Percentiles rank a stretch among this genome's conserved stretches.
These are phyloP conservation scores for Solanum peruvianum DNA, from an alignment of 257 asterid species.

Conservation along the genomic window DNA sequence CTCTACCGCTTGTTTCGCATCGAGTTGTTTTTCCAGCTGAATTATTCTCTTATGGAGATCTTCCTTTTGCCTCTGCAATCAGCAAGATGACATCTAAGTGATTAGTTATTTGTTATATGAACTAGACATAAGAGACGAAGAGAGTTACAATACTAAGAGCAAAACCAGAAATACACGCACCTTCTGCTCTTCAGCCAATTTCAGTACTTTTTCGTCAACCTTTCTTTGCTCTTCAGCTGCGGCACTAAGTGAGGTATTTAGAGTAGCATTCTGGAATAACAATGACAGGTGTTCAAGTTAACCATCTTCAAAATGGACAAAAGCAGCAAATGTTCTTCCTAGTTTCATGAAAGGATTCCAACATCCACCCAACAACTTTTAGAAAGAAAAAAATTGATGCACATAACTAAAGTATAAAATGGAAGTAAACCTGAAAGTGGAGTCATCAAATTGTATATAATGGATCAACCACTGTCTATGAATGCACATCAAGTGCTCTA, in stretches of 20 bases:
- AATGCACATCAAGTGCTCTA: not conserved
- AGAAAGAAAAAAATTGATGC: not conserved
- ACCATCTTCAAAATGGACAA: not conserved
- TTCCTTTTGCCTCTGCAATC: constrained; percentile 73
- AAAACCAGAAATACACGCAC: constrained; percentile 21
- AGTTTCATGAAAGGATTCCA: not conserved
- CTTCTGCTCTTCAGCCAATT: constrained; percentile 79
- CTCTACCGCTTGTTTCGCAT: constrained; percentile 59
- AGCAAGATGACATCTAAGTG: constrained; percentile 6
- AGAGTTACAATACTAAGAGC: not conserved
- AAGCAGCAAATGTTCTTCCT: not conserved
- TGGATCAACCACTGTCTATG: not conserved
- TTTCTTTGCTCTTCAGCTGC: constrained; percentile 54
- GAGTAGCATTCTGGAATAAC: constrained; percentile 56
- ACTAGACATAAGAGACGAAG: constrained; percentile 5
- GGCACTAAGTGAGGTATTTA: constrained; percentile 39
- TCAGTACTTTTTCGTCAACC: constrained; percentile 53
- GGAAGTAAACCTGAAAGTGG: not conserved
- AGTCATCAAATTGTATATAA: not conserved
- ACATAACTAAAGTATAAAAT: not conserved
- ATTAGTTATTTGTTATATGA: not conserved
- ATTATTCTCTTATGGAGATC: constrained; percentile 40
- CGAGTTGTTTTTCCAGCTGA: constrained; percentile 48
- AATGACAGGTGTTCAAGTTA: not conserved
- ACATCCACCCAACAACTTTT: not conserved